Conservation (phyloP, 2,329 filamentous ascomycete species). For the Scedosporium minutisporum region DNA sequence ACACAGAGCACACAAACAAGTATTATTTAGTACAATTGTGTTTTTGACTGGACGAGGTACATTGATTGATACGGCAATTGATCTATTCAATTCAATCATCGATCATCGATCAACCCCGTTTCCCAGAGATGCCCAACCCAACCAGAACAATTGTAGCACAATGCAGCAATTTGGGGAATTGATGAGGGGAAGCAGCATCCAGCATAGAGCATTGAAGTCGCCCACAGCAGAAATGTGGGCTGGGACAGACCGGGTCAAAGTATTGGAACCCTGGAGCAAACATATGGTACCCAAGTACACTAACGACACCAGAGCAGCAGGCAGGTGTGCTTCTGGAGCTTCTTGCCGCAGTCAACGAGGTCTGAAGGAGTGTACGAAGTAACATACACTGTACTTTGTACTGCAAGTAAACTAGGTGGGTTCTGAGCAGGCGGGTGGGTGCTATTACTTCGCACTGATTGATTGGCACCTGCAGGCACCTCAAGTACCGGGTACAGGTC, state of each 20-base stretch:
- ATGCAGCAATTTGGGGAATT: background rate
- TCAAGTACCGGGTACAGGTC: background rate
- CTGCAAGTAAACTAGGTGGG: too few relatives aligned
- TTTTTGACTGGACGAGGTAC: too few relatives aligned
- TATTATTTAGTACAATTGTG: too few relatives aligned
- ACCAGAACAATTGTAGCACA: background rate
- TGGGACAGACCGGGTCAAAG: background rate
- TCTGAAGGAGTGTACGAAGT: too few relatives aligned
- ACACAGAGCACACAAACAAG: too few relatives aligned
- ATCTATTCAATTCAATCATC: background rate
- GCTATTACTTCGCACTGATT: background rate
- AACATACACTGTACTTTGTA: too few relatives aligned
- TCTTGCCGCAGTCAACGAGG: too few relatives aligned
- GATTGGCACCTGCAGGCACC: background rate
- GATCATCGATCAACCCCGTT: background rate
- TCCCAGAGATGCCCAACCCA: background rate
- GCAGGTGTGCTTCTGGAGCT: background rate
- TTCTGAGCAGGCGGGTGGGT: background rate
- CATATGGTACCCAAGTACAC: background rate
- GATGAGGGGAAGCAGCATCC: background rate
- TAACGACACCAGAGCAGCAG: background rate
- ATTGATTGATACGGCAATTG: too few relatives aligned
- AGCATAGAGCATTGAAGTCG: background rate
- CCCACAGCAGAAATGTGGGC: background rate
- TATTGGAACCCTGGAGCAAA: background rate